These are phyloP conservation scores for Phytophthora sp. DNA, from an alignment of 352 stramenopile genomes.

Conservation along the genomic window DNA sequence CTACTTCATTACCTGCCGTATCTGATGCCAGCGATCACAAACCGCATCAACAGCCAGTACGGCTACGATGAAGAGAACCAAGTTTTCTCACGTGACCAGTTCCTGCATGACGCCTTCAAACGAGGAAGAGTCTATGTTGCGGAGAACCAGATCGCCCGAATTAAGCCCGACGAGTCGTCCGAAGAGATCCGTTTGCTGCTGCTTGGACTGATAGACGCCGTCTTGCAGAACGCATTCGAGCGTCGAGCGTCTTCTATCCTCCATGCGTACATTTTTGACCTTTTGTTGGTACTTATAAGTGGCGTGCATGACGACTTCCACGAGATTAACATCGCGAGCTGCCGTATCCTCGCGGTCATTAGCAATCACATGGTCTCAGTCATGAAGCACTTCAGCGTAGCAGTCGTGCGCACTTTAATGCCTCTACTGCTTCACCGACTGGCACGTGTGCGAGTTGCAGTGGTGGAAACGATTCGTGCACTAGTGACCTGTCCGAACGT, in stretches of 20 bases:
- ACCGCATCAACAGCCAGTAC: slow-evolving; percentile 71
- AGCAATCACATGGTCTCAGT: slow-evolving; percentile 86
- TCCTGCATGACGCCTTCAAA: slow-evolving; percentile 80
- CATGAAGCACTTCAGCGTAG: slow-evolving; percentile 95
- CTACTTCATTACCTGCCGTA: slow-evolving; percentile 77
- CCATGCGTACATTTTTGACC: slow-evolving; percentile 83
- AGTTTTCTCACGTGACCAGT: slow-evolving; percentile 69
- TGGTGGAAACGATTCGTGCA: slow-evolving; percentile 82
- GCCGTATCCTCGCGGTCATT: slow-evolving; percentile 48
- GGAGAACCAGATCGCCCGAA: slow-evolving; percentile 41
- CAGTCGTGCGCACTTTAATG: slow-evolving; percentile 77
- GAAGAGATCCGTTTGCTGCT: slow-evolving; percentile 81
- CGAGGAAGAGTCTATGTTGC: slow-evolving; percentile 68
- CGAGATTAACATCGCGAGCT: slow-evolving; percentile 83
- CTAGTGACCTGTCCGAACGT: slow-evolving; percentile 86
- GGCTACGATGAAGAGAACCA: slow-evolving; percentile 80
- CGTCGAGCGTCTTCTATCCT: slow-evolving; percentile 71
- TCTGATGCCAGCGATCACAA: slow-evolving; percentile 69
- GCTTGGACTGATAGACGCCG: slow-evolving; percentile 50
- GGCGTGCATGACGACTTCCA: slow-evolving; percentile 89
- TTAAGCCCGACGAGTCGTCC: slow-evolving; percentile 68
- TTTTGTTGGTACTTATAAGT: slow-evolving; percentile 69
- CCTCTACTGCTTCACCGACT: slow-evolving; percentile 91
- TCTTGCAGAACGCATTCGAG: slow-evolving; percentile 63
- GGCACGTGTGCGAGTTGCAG: slow-evolving; percentile 86